Evolutionary conservation across 2,329 filamentous ascomycete genomes (phyloP).

Genomic region (Neofusicoccum parvum): DNA sequence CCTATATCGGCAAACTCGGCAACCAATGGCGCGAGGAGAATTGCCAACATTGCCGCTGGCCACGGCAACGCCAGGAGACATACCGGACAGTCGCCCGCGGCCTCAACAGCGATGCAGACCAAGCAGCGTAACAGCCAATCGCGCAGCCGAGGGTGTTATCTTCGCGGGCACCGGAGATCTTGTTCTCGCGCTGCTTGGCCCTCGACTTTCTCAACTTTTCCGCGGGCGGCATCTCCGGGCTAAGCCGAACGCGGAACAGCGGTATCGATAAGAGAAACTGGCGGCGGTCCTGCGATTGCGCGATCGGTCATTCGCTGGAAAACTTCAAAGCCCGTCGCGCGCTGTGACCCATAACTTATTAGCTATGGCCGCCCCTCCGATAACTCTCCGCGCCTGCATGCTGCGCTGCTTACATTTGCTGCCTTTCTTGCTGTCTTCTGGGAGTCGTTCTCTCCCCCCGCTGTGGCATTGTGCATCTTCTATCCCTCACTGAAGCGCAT

Average conservation of each 20-base stretch:
- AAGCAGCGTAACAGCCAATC: neutral
- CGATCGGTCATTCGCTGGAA: constrained; percentile 21
- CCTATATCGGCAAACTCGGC: constrained; percentile 11
- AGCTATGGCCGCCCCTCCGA: constrained; percentile 7
- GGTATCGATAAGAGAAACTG: constrained; percentile 14
- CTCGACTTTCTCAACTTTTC: neutral
- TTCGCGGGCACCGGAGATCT: neutral
- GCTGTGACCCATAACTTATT: constrained; percentile 6
- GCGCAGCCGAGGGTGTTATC: neutral
- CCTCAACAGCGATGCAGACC: neutral
- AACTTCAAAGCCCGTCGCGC: neutral
- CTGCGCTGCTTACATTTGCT: neutral
- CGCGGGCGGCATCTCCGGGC: constrained; percentile 7
- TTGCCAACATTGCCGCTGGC: neutral
- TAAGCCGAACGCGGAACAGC: neutral
- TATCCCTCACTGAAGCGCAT: neutral
- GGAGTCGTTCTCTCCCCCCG: neutral
- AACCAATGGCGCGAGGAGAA: neutral
- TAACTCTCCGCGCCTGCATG: neutral
- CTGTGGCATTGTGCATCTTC: neutral
- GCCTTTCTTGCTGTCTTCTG: neutral
- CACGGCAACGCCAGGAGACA: neutral
- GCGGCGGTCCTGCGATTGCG: constrained; percentile 9
- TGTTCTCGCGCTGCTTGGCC: neutral
- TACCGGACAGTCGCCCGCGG: neutral